A percentile compares a stretch with the other conserved stretches of the same genome.
phyloP scores from a whole-genome alignment of 2,329 filamentous ascomycete species.

The Cladosporium oxysporum region DNA sequence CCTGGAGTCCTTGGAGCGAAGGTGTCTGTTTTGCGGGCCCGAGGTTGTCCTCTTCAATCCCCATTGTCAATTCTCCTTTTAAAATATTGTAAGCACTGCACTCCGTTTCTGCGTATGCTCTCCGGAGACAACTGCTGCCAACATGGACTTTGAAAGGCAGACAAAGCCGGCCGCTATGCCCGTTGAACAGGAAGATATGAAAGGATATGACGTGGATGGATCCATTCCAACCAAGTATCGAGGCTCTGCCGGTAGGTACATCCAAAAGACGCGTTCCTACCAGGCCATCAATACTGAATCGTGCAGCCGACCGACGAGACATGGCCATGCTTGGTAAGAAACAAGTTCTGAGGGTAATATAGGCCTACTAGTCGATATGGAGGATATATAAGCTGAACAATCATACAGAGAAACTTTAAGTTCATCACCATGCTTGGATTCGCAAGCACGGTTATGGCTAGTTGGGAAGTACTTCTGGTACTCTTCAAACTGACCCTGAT shows the following conservation, averaged over 20 bases:
- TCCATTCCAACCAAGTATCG: slow-evolving; percentile 13
- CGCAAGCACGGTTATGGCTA: slow-evolving; percentile 18
- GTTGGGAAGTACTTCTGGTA: slow-evolving; percentile 19
- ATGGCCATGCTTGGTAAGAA: slow-evolving; percentile 22
- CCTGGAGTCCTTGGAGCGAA: background rate
- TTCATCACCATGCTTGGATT: slow-evolving; percentile 22
- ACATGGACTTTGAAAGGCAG: background rate
- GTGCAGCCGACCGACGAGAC: slow-evolving; percentile 13
- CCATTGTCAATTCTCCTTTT: background rate
- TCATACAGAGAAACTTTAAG: slow-evolving; percentile 9
- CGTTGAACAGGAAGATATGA: slow-evolving; percentile 19
- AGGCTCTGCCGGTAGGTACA: background rate
- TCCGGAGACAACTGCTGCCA: background rate
- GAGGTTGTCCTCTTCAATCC: too few relatives aligned
- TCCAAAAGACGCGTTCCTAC: background rate
- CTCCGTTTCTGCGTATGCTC: background rate
- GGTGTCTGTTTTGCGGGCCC: background rate
- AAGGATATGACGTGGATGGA: slow-evolving; percentile 11
- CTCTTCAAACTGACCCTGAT: slow-evolving; percentile 14
- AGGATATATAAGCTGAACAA: background rate
- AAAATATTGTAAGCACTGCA: background rate
- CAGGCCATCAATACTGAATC: background rate
- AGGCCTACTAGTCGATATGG: background rate
- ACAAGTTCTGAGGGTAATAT: slow-evolving; percentile 15
- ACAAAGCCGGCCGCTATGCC: slow-evolving; percentile 7